These are phyloP conservation scores for Fusarium sublunatum DNA, from an alignment of 2,329 filamentous ascomycete species.

Conservation along the genomic window DNA sequence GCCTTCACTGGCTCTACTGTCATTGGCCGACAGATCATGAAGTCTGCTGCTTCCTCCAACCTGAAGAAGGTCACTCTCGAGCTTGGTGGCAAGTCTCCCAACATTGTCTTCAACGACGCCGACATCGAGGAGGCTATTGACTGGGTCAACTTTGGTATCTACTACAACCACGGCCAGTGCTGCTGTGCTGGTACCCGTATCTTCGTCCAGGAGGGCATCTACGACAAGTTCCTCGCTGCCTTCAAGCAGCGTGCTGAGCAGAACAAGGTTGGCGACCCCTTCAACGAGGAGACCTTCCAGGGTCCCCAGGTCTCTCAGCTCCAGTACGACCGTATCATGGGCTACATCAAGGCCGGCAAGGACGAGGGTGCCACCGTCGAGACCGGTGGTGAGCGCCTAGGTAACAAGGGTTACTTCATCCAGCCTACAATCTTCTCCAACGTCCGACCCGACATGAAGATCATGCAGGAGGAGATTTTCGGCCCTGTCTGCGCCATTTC, in stretches of 20 bases:
- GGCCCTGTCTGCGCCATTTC: slow-evolving; percentile 85
- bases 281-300: slow-evolving; percentile 83
- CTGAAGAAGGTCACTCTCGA: slow-evolving; percentile 85
- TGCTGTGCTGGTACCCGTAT: slow-evolving; percentile 84
- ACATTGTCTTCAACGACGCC: slow-evolving; percentile 83
- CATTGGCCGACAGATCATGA: slow-evolving; percentile 81
- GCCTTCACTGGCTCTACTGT: slow-evolving; percentile 84
- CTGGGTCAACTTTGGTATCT: slow-evolving; percentile 80
- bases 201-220: slow-evolving; percentile 87
- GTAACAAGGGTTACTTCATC: slow-evolving; percentile 87
- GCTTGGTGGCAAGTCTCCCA: slow-evolving; percentile 83
- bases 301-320: slow-evolving; percentile 87
- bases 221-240: slow-evolving; percentile 84
- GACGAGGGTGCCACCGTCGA: slow-evolving; percentile 71
- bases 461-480: slow-evolving; percentile 93
- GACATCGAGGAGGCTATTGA: slow-evolving; percentile 81
- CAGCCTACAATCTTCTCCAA: slow-evolving; percentile 91
- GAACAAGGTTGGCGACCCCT: slow-evolving; percentile 88
- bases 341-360: slow-evolving; percentile 76
- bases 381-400: slow-evolving; percentile 65
- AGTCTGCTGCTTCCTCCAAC: slow-evolving; percentile 80
- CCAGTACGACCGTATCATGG: slow-evolving; percentile 91
- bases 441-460: slow-evolving; percentile 86
- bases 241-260: slow-evolving; percentile 81
- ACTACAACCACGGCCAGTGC: slow-evolving; percentile 73